Evolutionary conservation across 129 eudicot species (phyloP), one percentile per base, ranked within the genome.

Genomic region (Flaveria robusta): DNA sequence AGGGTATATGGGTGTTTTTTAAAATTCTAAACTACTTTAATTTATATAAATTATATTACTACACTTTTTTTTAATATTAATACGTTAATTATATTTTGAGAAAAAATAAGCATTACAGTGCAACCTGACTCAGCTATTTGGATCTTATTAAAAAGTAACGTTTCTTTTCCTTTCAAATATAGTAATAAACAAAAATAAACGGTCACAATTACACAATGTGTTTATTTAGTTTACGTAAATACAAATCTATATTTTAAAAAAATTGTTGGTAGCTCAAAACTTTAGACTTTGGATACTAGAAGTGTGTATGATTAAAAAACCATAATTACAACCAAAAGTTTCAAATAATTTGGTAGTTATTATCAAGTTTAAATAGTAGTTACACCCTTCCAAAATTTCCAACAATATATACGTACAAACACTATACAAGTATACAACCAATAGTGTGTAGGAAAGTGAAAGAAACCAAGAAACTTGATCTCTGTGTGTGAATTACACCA

Each of bases 221-320:
- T 49, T 62, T 64, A 50, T 75, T 50, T 65, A 14, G 52, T 34
- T 65, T 42, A n/a, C 59, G 49, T 63, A 12, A 66, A 47, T 9
- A 62, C 55, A 62, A 63, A 49, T 72, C 37, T 6, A 9, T 64
- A n/a, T 78, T 22, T 26, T 22, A n/a, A 58, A 39, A 77, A 24
- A 27, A 39, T 29, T 41, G 56, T n/a, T 43, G 74, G 78, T 72
- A 79, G 83, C 74, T 73, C 83, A 5, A 65, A 26, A 18, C 31
- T 72, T 37, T 64, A 72, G 83, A 72, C 83, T 72, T 79, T 51
- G 46, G 37, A 15, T n/a, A 23, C 74, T 23, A 34, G 24, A 71
- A 19, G 24, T 62, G 34, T 68, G 22, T 34, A 59, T 64, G 58
- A 39, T 79, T 65, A 52, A 66, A 27, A 54, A 66, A 58, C 1